Base-by-base conservation (phyloP, 805 yeast genomes). In the Starmerella bombicola region DNA sequence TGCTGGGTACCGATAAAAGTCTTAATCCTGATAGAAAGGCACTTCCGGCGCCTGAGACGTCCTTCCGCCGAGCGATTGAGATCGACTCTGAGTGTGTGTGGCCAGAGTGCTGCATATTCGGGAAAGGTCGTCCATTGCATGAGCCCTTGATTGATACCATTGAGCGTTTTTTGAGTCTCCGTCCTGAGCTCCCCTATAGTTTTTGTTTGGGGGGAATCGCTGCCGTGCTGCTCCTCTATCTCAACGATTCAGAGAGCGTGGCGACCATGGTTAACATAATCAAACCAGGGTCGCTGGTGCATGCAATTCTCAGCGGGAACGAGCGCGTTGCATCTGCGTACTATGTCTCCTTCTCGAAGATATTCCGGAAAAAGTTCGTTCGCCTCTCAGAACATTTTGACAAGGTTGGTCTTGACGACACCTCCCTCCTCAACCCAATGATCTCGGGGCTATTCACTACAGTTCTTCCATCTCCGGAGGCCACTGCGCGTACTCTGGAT, bases 401-500 rank as follows among this genome's bases (percentile, higher is more conserved):
- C 26, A 54, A 62, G 10, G 55, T 67, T 13, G 61, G 61, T 8
- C 46, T 78, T 23, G 42, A 55, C 5, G 65, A 76, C 3, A 42
- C 59, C 3, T 66, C 61, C 3, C 69, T 70, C 40, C 55, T 78
- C 5, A 63, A 59, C 19, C 62, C 67, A 2, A 50, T 74, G 38
- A 47, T 75, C 2, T 37, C 41, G 19, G 51, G 70, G 17, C 45
- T 74, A 16, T 71, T 76, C 51, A 54, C 75, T 2, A 59, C 63
- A 37, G 62, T 66, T 20, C 52, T 76, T 33, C 54, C 64, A 10
- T 57, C 71, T 35, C 48, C 54, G 2, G 77, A 75, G 25, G 56
- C 68, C 1, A 55, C 70, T 6, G 60, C 67, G 20, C 66, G 74
- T 13, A 48, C 78, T 5, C 51, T 79, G 45, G 86, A 79, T 54